Conservation (phyloP, 768 basidiomycete species). For the Arthromyces matolae region DNA sequence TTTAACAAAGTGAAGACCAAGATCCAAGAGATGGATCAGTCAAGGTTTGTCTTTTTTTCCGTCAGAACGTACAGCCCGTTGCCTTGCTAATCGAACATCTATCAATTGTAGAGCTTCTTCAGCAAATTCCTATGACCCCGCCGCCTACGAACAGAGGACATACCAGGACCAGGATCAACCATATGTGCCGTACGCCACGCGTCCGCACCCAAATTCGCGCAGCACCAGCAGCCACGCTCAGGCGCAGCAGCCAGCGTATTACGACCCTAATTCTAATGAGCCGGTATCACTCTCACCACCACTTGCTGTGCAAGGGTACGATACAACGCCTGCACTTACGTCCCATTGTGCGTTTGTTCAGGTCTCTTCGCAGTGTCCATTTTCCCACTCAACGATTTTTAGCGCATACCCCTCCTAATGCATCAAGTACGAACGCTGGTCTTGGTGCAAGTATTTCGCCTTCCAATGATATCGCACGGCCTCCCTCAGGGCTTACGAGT, state of each 20-base stretch:
- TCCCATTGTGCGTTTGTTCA: too few species aligned
- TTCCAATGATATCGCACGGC: not conserved
- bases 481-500: slow-evolving; percentile 12
- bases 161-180: slow-evolving; percentile 5
- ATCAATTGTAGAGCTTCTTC: slow-evolving; percentile 2
- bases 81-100: not conserved
- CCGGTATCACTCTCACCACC: slow-evolving; percentile 9
- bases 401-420: not conserved
- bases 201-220: not conserved
- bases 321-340: slow-evolving; percentile 7
- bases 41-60: slow-evolving; percentile 25
- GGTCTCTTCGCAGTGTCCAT: too few species aligned
- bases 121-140: slow-evolving; percentile 9
- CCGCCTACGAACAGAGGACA: slow-evolving; percentile 9
- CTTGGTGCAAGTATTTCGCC: not conserved
- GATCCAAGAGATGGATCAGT: slow-evolving; percentile 75
- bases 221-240: too few species aligned
- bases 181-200: slow-evolving; percentile 7
- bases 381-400: too few species aligned
- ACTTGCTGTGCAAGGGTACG: slow-evolving; percentile 15
- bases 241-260: slow-evolving; percentile 29
- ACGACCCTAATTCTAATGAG: slow-evolving; percentile 25
- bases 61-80: not conserved
- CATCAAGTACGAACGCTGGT: not conserved
- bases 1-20: slow-evolving; percentile 80